These are phyloP conservation scores for Penicillium egyptiacum DNA, from an alignment of 495 filamentous ascomycete species.

Conservation along the genomic window DNA sequence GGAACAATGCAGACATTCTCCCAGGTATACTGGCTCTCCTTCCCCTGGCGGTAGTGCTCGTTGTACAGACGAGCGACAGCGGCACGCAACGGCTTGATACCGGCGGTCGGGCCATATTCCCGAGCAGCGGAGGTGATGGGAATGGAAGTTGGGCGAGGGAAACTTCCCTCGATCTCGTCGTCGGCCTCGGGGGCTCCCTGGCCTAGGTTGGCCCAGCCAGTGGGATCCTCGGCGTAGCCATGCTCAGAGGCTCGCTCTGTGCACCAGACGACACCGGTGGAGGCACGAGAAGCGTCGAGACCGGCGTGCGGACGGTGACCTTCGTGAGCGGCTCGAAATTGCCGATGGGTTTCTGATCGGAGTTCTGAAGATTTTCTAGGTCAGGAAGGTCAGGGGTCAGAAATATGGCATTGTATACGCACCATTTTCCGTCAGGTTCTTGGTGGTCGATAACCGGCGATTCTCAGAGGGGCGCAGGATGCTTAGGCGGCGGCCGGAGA, in stretches of 20 bases:
- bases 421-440: conserved; percentile 48
- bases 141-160: conserved; percentile 79
- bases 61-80: conserved; percentile 95
- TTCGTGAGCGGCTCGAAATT: conserved; percentile 83
- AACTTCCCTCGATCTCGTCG: conserved; percentile 87
- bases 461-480: conserved; percentile 43
- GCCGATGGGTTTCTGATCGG: conserved; percentile 75
- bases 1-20: conserved; percentile 99
- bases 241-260: conserved; percentile 78
- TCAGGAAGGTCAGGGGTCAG: conserved; percentile 9
- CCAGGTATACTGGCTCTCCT: conserved; percentile 92
- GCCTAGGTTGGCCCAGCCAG: conserved; percentile 87
- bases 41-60: conserved; percentile 82
- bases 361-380: conserved; percentile 50
- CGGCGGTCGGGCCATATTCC: conserved; percentile 92
- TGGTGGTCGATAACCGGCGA: conserved; percentile 39
- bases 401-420: not conserved
- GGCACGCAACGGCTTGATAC: conserved; percentile 84
- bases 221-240: conserved; percentile 79
- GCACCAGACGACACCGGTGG: conserved; percentile 84
- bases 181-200: conserved; percentile 95
- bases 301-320: conserved; percentile 88
- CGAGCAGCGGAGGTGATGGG: conserved; percentile 72
- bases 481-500: conserved; percentile 51
- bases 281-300: conserved; percentile 78